Conservation (phyloP, 73 alveolate genomes). For the Tetrahymena thermophila region DNA sequence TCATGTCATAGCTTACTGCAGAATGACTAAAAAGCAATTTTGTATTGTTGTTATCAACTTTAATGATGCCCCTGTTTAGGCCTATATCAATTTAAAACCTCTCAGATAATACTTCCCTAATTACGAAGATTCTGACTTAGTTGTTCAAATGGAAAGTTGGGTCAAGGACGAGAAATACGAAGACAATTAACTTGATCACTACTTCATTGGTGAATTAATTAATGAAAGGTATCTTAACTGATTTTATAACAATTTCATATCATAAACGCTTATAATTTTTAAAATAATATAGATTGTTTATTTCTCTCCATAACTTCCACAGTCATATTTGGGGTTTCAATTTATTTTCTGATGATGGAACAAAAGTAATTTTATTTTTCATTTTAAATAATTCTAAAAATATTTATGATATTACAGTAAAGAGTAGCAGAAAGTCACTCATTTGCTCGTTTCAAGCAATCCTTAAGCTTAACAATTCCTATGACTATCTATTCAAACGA, state of each 20-base stretch:
- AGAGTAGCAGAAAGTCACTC: conserved; percentile 25
- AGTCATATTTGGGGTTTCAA: conserved; percentile 41
- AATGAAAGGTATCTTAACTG: neutral
- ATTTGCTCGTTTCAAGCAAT: conserved; percentile 6
- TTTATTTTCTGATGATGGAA: neutral
- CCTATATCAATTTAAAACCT: conserved; percentile 66
- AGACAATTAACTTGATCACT: conserved; percentile 57
- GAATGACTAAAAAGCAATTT: conserved; percentile 80
- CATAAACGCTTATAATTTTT: neutral
- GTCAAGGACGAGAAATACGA: conserved; percentile 35
- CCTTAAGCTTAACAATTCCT: neutral
- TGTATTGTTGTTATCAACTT: conserved; percentile 84
- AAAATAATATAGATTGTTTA: neutral
- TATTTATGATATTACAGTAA: neutral
- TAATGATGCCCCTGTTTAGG: conserved; percentile 65
- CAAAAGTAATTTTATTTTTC: neutral
- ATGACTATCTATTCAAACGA: conserved; percentile 32
- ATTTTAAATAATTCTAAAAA: neutral
- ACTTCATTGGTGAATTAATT: conserved; percentile 76
- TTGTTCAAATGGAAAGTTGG: conserved; percentile 70
- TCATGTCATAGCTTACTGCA: conserved; percentile 84
- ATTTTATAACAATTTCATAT: neutral
- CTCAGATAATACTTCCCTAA: conserved; percentile 53
- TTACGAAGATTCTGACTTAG: conserved; percentile 55
- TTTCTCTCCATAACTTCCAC: conserved; percentile 7